A percentile compares a stretch with the other conserved stretches of the same genome.
These are phyloP conservation scores for Globisporangium megalacanthum DNA, from an alignment of 352 stramenopile genomes.

Conservation along the genomic window DNA sequence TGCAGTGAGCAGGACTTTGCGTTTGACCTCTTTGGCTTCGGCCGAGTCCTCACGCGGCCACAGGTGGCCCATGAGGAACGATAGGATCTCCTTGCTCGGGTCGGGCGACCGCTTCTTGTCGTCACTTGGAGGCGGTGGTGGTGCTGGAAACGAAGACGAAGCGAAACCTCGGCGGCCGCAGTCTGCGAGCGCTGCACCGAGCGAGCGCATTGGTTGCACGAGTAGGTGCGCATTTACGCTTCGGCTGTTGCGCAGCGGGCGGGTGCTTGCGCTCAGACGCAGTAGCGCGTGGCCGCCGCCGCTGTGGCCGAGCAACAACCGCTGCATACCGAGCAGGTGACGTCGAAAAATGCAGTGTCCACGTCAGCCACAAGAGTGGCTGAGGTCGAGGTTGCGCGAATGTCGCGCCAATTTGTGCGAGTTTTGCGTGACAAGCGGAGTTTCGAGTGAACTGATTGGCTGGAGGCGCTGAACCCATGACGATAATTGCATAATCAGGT, in stretches of 20 bases:
- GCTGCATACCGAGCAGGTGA: no score
- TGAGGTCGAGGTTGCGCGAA: constrained; percentile 1
- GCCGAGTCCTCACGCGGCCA: constrained; percentile 55
- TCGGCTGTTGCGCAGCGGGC: constrained; percentile 2
- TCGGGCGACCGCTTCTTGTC: constrained; percentile 12
- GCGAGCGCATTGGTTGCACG: neutral
- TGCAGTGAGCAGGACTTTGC: constrained; percentile 77
- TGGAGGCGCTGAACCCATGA: neutral
- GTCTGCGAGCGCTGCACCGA: neutral
- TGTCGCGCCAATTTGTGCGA: neutral
- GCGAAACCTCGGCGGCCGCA: neutral
- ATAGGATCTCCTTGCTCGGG: constrained; percentile 53
- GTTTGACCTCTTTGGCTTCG: constrained; percentile 67
- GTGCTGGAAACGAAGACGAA: no score
- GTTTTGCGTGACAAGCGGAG: neutral
- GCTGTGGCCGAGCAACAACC: constrained; percentile 34
- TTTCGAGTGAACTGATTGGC: constrained; percentile 1
- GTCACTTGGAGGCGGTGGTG: constrained; percentile 6
- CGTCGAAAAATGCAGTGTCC: neutral
- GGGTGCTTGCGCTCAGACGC: constrained; percentile 14
- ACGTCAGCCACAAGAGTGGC: neutral
- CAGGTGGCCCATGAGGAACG: constrained; percentile 51
- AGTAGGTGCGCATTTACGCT: neutral
- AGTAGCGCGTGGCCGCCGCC: constrained; percentile 33
- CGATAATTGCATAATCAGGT: no score